These are phyloP conservation scores for Priceomyces fermenticarens DNA, from an alignment of 805 yeast genomes.

Conservation along the genomic window DNA sequence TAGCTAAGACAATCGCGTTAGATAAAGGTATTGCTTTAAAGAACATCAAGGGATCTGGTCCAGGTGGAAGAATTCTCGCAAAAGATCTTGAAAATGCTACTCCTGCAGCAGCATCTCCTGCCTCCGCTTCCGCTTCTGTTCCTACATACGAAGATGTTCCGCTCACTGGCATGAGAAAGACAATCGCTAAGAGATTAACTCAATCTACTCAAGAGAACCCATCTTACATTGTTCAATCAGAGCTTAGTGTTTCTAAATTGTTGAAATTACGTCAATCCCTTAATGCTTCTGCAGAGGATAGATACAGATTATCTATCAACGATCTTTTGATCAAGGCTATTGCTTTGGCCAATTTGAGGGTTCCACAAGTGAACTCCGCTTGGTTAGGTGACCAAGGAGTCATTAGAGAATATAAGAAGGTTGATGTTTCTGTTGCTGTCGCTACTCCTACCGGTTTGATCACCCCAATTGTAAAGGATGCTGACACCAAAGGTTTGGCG, in stretches of 20 bases:
- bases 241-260: slow-evolving; percentile 82
- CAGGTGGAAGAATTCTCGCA: slow-evolving; percentile 90
- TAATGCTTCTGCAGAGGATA: slow-evolving; percentile 79
- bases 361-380: slow-evolving; percentile 91
- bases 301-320: slow-evolving; percentile 88
- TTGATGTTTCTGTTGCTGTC: slow-evolving; percentile 97
- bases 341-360: slow-evolving; percentile 83
- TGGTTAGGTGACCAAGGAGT: slow-evolving; percentile 89
- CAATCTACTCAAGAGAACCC: slow-evolving; percentile 87
- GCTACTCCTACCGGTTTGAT: slow-evolving; percentile 97
- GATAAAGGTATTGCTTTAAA: slow-evolving; percentile 88
- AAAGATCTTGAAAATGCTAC: slow-evolving; percentile 79
- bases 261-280: slow-evolving; percentile 88
- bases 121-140: slow-evolving; percentile 47
- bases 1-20: slow-evolving; percentile 89
- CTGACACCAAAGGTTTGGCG: slow-evolving; percentile 82
- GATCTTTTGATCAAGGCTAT: slow-evolving; percentile 93
- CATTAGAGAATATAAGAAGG: slow-evolving; percentile 86
- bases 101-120: slow-evolving; percentile 40
- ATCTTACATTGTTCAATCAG: slow-evolving; percentile 86
- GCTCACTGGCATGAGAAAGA: slow-evolving; percentile 87
- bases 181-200: slow-evolving; percentile 84
- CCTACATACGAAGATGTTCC: slow-evolving; percentile 79
- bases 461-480: slow-evolving; percentile 92
- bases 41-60: slow-evolving; percentile 88